These are phyloP conservation scores for Globisporangium nodosum DNA, from an alignment of 352 stramenopile genomes.

Conservation along the genomic window DNA sequence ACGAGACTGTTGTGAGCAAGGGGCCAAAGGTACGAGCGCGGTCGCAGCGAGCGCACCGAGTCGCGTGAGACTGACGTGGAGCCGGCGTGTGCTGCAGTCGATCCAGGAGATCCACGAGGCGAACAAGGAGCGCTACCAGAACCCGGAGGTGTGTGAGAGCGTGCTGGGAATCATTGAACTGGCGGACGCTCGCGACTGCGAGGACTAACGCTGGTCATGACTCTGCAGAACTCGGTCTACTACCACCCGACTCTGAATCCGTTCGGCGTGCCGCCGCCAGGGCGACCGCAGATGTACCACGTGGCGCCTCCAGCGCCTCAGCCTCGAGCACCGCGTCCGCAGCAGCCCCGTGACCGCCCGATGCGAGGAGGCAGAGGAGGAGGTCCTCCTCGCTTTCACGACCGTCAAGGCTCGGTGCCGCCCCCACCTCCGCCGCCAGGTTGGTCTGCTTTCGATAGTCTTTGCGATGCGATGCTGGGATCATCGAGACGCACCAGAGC, in stretches of 20 bases:
- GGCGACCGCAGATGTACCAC: constrained; percentile 55
- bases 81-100: constrained; percentile 26
- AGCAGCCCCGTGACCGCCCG: constrained; percentile 12
- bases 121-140: constrained; percentile 66
- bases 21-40: constrained; percentile 22
- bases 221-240: constrained; percentile 64
- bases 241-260: constrained; percentile 78
- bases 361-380: constrained; percentile 2
- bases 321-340: constrained; percentile 1
- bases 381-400: constrained; percentile 1
- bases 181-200: not conserved
- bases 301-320: constrained; percentile 19
- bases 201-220: too few species aligned
- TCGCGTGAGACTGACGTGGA: not conserved
- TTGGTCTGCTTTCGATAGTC: not conserved
- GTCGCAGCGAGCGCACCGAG: not conserved
- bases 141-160: constrained; percentile 37
- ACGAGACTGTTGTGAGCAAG: constrained; percentile 9
- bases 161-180: too few species aligned
- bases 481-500: too few species aligned
- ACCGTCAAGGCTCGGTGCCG: constrained; percentile 2
- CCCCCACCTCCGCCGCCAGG: constrained; percentile 9
- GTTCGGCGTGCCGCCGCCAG: constrained; percentile 62
- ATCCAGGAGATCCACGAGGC: constrained; percentile 40
- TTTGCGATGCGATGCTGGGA: not conserved